Base-by-base conservation (phyloP, 2,329 filamentous ascomycete genomes). In the Colletotrichum gloeosporioides region DNA sequence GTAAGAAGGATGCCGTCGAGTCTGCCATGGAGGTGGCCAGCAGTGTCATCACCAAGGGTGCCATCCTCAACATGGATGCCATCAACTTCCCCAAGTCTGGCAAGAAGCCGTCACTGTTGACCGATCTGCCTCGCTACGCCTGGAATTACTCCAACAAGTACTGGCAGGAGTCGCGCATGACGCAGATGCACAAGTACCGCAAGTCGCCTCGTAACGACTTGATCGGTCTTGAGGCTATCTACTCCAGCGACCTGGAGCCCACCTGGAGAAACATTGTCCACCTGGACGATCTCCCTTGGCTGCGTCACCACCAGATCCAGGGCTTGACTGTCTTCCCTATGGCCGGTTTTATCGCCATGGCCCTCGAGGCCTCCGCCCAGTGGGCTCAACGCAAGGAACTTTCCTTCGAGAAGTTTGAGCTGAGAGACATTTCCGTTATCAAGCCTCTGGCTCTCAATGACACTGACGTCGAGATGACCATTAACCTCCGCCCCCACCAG, bases 291-390 rank as follows among this genome's bases (percentile, higher is more conserved):
- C 79, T 90, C 0, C 89, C 92, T 2, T 93, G 92, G 85, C 84
- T 92, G 8, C 86, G 89, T 61, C 89, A 92, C 78, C 92, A 93
- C 82, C 84, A 84, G 71, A 89, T 93, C 81, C 90, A 92, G 78
- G 90, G 88, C 13, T 82, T 91, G 34, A 88, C 86, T 4, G 87
- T 91, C 39, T 92, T 90, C 80, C 90, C 91, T 32, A 85, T 90
- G 44, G 86, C 89, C 2, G 91, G 88, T 4, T 90, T 88, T 69
- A 80, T 91, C 5, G 85, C 87, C 32, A 90, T 92, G 87, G 88
- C 85, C 0, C 77, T 89, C 0, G 89, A 90, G 77, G 89, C 88
- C 80, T 3, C 88, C 88, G 79, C 80, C 4, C 75, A 78, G 16
- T 71, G 76, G 77, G 71, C 75, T 8, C 65, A 77, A 55, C 71